These are phyloP conservation scores for Osmanthus fragrans DNA, from an alignment of 257 asterid species.

Conservation along the genomic window DNA sequence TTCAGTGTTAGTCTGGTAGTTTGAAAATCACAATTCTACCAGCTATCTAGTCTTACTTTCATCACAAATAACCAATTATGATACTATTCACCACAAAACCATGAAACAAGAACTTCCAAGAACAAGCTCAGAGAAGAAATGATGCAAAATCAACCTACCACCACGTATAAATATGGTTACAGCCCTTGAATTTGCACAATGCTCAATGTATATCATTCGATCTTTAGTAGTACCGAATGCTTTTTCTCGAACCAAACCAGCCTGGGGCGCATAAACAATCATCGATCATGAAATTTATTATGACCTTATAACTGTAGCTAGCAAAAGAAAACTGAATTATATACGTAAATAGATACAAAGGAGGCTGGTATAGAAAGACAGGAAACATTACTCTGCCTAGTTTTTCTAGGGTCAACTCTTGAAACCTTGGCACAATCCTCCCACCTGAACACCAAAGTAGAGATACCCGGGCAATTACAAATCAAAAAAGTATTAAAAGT, in stretches of 20 bases:
- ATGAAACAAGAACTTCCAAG: neutral
- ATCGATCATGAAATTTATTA: conserved; percentile 5
- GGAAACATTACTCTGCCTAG: conserved; percentile 62
- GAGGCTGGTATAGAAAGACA: neutral
- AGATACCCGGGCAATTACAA: conserved; percentile 16
- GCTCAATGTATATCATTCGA: conserved; percentile 96
- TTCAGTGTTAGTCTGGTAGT: neutral
- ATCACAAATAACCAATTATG: neutral
- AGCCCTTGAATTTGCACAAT: conserved; percentile 97
- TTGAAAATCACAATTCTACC: neutral
- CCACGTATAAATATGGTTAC: conserved; percentile 97
- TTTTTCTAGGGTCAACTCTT: conserved; percentile 86
- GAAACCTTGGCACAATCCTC: conserved; percentile 98
- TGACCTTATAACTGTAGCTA: neutral
- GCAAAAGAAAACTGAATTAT: neutral
- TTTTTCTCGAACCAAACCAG: conserved; percentile 96
- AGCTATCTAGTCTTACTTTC: neutral
- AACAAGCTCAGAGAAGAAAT: neutral
- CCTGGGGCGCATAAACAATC: conserved; percentile 47
- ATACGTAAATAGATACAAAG: neutral
- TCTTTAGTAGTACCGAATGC: conserved; percentile 95
- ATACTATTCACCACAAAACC: neutral
- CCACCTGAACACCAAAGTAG: conserved; percentile 57
- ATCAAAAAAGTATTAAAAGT: neutral
- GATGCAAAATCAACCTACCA: conserved; percentile 53